Evolutionary conservation across 2,329 filamentous ascomycete species (phyloP).

Genomic region (Paracoccidioides lutzii): DNA sequence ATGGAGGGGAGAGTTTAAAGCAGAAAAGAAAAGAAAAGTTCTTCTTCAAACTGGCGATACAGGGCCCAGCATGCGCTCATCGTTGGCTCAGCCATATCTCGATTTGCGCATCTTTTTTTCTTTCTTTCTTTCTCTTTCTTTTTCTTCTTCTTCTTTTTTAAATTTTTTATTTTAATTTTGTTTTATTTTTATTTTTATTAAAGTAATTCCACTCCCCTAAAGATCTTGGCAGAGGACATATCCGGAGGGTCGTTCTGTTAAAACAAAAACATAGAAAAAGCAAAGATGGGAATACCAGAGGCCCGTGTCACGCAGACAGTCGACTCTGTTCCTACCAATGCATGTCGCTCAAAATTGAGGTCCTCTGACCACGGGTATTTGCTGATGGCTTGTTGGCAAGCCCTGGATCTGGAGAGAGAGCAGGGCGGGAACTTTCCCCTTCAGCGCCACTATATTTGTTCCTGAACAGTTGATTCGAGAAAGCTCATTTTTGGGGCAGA

Average conservation of each 20-base stretch:
- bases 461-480: neutral
- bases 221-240: neutral
- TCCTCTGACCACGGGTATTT: conserved; percentile 1
- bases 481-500: neutral
- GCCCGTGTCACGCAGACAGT: neutral
- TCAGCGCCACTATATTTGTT: neutral
- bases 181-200: no score
- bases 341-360: neutral
- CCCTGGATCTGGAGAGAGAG: neutral
- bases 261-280: neutral
- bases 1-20: neutral
- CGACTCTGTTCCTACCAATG: neutral
- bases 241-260: neutral
- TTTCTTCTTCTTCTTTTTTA: no score
- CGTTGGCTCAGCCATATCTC: neutral
- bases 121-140: no score
- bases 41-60: neutral
- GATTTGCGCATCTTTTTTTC: neutral
- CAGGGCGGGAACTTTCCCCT: neutral
- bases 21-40: no score
- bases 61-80: neutral
- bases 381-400: neutral
- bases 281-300: neutral
- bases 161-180: no score
- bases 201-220: neutral